Percentiles rank a stretch among this genome's conserved stretches.
phyloP scores from a whole-genome alignment of 306 rosid species.

The Medicago lupulina region DNA sequence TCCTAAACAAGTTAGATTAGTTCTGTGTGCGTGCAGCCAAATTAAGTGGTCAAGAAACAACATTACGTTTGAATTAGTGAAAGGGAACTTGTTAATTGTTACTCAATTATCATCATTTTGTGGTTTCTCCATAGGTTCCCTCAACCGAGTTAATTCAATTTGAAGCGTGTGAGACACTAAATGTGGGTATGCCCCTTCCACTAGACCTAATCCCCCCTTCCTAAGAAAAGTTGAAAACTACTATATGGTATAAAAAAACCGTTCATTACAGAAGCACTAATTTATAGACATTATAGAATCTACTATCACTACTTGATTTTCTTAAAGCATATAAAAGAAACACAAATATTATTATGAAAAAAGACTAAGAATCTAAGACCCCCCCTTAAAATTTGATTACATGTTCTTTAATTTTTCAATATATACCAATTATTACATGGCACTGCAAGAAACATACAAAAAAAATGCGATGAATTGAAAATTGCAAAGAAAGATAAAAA shows the following conservation, averaged over 20 bases:
- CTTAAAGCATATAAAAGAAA: not conserved
- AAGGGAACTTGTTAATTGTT: not conserved
- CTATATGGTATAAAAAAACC: not conserved
- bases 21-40: not conserved
- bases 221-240: not conserved
- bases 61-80: not conserved
- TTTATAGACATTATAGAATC: not conserved
- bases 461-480: not conserved
- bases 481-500: not conserved
- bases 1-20: not conserved
- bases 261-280: not conserved
- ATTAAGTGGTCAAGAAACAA: not conserved
- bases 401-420: not conserved
- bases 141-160: too few species aligned
- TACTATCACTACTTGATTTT: not conserved
- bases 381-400: not conserved
- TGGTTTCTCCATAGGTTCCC: too few species aligned
- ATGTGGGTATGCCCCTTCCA: too few species aligned
- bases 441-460: constrained; percentile 2
- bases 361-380: too few species aligned
- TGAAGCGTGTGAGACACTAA: too few species aligned
- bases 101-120: not conserved
- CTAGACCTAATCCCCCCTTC: not conserved
- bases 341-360: not conserved
- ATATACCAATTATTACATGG: not conserved